These are phyloP conservation scores for Zoysia pacifica DNA, from an alignment of 176 grass and related monocot genomes.

Conservation along the genomic window DNA sequence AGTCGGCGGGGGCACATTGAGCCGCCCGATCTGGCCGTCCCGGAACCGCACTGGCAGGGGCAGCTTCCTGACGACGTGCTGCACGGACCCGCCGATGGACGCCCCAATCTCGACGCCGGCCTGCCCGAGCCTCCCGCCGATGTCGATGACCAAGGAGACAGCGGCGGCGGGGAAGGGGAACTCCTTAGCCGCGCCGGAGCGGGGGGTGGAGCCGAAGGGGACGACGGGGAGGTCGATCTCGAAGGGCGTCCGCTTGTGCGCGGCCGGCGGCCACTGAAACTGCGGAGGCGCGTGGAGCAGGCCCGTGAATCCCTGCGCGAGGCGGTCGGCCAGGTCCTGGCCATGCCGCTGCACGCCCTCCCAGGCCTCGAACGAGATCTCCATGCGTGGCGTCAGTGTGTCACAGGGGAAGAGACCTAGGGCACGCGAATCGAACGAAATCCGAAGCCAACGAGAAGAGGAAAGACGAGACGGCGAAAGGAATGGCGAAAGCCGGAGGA, in stretches of 20 bases:
- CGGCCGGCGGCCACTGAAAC: slow-evolving; percentile 66
- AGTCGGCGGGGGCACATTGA: not conserved
- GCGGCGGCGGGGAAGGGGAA: slow-evolving; percentile 52
- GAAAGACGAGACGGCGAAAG: not conserved
- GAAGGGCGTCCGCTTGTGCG: slow-evolving; percentile 59
- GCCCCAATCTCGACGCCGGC: slow-evolving; percentile 85
- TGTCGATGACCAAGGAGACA: slow-evolving; percentile 74
- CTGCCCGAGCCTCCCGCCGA: slow-evolving; percentile 87
- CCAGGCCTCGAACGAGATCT: slow-evolving; percentile 95
- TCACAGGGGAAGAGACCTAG: not conserved
- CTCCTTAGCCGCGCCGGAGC: not conserved
- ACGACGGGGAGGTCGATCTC: slow-evolving; percentile 56
- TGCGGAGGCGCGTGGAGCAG: slow-evolving; percentile 83
- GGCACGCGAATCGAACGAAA: not conserved
- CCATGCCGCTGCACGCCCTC: slow-evolving; percentile 98
- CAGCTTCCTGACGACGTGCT: slow-evolving; percentile 77
- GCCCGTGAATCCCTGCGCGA: slow-evolving; percentile 87
- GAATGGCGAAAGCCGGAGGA: not conserved
- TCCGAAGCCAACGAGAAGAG: not conserved
- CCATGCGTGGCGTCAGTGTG: slow-evolving; percentile 34
- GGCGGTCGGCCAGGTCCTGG: slow-evolving; percentile 88
- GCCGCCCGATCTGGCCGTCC: slow-evolving; percentile 43
- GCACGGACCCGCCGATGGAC: slow-evolving; percentile 80
- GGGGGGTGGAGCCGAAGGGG: slow-evolving; percentile 27
- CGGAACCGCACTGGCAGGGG: slow-evolving; percentile 80